Percentiles rank a stretch among this genome's conserved stretches.
Conservation (phyloP, 2,329 filamentous ascomycete species). For the Claviceps sorghi region DNA sequence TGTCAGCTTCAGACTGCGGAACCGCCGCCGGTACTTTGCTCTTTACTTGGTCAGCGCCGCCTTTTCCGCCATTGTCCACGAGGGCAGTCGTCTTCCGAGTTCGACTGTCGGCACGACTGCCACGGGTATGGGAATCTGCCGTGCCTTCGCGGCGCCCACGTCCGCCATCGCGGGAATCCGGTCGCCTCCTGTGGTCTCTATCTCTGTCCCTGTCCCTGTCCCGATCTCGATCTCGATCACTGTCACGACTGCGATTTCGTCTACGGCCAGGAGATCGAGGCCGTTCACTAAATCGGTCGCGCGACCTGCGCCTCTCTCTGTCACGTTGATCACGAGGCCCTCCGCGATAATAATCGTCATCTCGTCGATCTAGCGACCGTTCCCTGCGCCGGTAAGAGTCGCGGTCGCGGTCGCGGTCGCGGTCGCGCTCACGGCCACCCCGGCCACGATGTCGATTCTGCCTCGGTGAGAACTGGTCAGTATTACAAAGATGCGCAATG, state of each 20-base stretch:
- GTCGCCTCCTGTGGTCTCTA: constrained; percentile 55
- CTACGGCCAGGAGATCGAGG: constrained; percentile 45
- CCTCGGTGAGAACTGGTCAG: constrained; percentile 23
- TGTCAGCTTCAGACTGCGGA: constrained; percentile 52
- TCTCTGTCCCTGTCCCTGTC: constrained; percentile 29
- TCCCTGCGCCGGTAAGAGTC: constrained; percentile 52
- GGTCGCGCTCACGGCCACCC: constrained; percentile 21
- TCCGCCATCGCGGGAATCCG: constrained; percentile 55
- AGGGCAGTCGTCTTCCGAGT: constrained; percentile 37
- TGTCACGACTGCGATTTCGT: constrained; percentile 50
- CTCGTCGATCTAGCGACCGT: constrained; percentile 51
- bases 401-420: constrained; percentile 33
- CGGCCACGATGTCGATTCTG: constrained; percentile 48
- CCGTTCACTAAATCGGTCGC: constrained; percentile 43
- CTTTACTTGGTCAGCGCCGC: constrained; percentile 48
- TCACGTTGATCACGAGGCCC: constrained; percentile 39
- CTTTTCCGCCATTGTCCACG: constrained; percentile 28
- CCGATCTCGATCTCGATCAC: constrained; percentile 10
- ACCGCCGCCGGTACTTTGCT: constrained; percentile 26
- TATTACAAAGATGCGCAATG: constrained; percentile 11
- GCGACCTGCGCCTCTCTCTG: constrained; percentile 49
- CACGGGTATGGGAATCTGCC: constrained; percentile 53
- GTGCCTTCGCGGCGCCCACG: constrained; percentile 53
- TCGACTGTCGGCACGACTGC: constrained; percentile 50
- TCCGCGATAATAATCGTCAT: constrained; percentile 50